A percentile compares a stretch with the other conserved stretches of the same genome.
Evolutionary conservation across 1,284 basidiomycete genomes (phyloP).

Genomic region (Fomitiporia mediterranea): DNA sequence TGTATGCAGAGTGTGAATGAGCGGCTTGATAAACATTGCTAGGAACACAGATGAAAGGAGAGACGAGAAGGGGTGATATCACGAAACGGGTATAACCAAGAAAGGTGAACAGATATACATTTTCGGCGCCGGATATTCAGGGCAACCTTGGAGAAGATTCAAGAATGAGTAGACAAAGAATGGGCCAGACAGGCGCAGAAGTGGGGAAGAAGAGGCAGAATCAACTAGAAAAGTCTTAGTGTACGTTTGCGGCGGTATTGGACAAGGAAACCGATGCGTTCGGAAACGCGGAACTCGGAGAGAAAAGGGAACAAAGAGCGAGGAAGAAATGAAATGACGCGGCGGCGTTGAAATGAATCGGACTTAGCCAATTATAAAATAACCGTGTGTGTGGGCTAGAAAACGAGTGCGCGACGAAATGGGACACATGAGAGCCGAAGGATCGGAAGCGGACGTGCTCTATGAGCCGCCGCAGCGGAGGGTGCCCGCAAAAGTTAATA

Average conservation of each 20-base stretch:
- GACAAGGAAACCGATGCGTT: not conserved
- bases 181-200: not conserved
- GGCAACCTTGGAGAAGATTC: not conserved
- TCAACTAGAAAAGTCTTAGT: not conserved
- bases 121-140: not conserved
- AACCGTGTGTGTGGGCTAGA: not conserved
- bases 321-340: not conserved
- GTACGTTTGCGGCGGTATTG: not conserved
- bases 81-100: not conserved
- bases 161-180: not conserved
- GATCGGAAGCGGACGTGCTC: not conserved
- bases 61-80: not conserved
- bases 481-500: not conserved
- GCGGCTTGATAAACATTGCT: not conserved
- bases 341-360: not conserved
- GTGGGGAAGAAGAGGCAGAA: not conserved
- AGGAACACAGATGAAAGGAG: not conserved
- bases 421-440: not conserved
- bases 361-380: no score
- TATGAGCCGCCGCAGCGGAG: no score
- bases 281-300: not conserved
- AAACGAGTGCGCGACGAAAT: not conserved
- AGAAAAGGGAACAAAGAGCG: not conserved
- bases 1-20: conserved; percentile 3
- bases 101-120: not conserved